Evolutionary conservation across 164 flowering plant genomes (phyloP).

Genomic region (Umbilicus rupestris): DNA sequence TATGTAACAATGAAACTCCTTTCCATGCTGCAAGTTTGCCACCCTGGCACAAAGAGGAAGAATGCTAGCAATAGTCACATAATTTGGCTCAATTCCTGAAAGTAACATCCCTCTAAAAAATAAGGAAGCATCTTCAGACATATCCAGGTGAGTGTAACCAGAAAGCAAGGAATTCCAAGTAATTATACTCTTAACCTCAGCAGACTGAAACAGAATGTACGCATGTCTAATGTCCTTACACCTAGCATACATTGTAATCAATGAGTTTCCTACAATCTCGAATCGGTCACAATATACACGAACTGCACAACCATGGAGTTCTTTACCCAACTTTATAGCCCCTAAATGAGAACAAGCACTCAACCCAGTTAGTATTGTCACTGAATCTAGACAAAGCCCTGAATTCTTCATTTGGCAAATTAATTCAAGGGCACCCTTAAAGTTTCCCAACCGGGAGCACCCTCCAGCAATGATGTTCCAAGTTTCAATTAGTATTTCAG

Average conservation of each 20-base stretch:
- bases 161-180: constrained; percentile 60
- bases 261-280: constrained; percentile 34
- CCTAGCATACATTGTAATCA: constrained; percentile 56
- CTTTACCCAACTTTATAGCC: constrained; percentile 30
- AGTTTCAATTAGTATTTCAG: constrained; percentile 25
- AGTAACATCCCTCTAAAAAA: constrained; percentile 41
- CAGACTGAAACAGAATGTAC: constrained; percentile 24
- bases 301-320: constrained; percentile 40
- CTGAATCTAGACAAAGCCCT: constrained; percentile 26
- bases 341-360: constrained; percentile 44
- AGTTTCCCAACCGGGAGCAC: constrained; percentile 29
- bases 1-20: constrained; percentile 53
- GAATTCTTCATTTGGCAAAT: constrained; percentile 30
- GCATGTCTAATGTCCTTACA: constrained; percentile 36
- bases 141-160: constrained; percentile 33
- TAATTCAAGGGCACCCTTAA: constrained; percentile 28
- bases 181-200: constrained; percentile 22
- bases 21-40: constrained; percentile 52
- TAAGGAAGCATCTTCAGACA: constrained; percentile 38
- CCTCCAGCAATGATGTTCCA: constrained; percentile 58
- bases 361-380: constrained; percentile 36
- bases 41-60: constrained; percentile 53
- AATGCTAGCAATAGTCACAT: constrained; percentile 52
- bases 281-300: constrained; percentile 18
- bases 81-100: constrained; percentile 36